Evolutionary conservation across 768 basidiomycete species (phyloP).

Genomic region (Rhizopogon vinicolor): DNA sequence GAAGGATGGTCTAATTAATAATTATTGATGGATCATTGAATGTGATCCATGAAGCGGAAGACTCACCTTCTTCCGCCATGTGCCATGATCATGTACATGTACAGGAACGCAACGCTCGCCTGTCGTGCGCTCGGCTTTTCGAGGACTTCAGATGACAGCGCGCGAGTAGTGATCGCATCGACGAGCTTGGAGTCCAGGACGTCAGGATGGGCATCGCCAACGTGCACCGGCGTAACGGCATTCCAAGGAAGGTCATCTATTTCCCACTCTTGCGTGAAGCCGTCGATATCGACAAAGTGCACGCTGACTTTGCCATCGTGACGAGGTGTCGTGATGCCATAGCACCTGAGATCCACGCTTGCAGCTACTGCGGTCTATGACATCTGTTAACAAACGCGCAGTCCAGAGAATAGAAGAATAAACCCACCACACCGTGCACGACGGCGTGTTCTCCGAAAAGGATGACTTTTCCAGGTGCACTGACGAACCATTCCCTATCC

Average conservation of each 20-base stretch:
- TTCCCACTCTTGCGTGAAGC: constrained; percentile 80
- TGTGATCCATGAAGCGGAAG: constrained; percentile 4
- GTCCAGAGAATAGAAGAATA: constrained; percentile 5
- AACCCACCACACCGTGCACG: constrained; percentile 89
- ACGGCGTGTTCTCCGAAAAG: constrained; percentile 99
- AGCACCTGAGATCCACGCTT: constrained; percentile 93
- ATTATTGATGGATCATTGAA: constrained; percentile 5
- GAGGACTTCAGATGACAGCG: constrained; percentile 29
- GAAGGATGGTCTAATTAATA: constrained; percentile 56
- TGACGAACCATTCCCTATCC: constrained; percentile 76
- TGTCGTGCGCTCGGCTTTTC: constrained; percentile 34
- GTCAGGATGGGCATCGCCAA: constrained; percentile 54
- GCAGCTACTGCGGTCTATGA: constrained; percentile 33
- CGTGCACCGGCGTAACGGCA: constrained; percentile 48
- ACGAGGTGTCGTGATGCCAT: constrained; percentile 75
- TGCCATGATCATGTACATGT: constrained; percentile 82
- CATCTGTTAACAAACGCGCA: constrained; percentile 1
- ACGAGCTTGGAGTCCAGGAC: constrained; percentile 71
- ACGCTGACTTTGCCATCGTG: constrained; percentile 70
- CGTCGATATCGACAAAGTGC: constrained; percentile 73
- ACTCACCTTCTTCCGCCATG: constrained; percentile 53
- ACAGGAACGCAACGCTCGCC: constrained; percentile 77
- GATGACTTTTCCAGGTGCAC: constrained; percentile 97
- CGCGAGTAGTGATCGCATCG: constrained; percentile 55
- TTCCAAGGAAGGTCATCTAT: constrained; percentile 78